Evolutionary conservation across 768 basidiomycete genomes (phyloP).

Genomic region (Suillus sp.): DNA sequence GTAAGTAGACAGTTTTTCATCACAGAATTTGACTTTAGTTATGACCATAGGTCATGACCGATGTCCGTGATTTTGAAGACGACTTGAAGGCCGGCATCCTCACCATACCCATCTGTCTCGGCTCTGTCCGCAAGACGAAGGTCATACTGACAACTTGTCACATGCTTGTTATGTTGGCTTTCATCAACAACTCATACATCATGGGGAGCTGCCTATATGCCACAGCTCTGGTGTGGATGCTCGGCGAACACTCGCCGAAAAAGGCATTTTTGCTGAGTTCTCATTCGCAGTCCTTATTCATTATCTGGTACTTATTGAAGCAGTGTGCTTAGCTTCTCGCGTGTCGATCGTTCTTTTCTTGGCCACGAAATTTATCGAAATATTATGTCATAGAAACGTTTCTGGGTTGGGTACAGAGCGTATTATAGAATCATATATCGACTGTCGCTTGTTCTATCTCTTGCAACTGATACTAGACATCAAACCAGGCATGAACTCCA

Average conservation of each 20-base stretch:
- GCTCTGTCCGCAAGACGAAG: background rate
- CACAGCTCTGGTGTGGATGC: background rate
- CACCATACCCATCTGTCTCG: background rate
- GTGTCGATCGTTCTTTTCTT: no score
- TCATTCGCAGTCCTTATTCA: background rate
- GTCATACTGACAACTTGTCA: background rate
- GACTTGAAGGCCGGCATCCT: background rate
- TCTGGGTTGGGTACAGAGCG: no score
- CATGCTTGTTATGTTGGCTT: background rate
- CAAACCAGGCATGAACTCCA: no score
- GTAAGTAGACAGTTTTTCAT: background rate
- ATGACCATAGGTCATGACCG: background rate
- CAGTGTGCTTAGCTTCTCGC: no score
- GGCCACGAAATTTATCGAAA: no score
- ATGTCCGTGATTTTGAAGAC: background rate
- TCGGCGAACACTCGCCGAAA: background rate
- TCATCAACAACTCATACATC: background rate
- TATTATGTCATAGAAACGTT: no score
- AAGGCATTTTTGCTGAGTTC: background rate
- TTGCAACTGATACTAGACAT: no score
- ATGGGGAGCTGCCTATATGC: background rate
- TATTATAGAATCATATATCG: no score
- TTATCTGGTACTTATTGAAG: background rate
- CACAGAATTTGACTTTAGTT: background rate
- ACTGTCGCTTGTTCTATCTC: no score